phyloP scores from a whole-genome alignment of 2,329 filamentous ascomycete genomes.

The Sphaceloma murrayae region DNA sequence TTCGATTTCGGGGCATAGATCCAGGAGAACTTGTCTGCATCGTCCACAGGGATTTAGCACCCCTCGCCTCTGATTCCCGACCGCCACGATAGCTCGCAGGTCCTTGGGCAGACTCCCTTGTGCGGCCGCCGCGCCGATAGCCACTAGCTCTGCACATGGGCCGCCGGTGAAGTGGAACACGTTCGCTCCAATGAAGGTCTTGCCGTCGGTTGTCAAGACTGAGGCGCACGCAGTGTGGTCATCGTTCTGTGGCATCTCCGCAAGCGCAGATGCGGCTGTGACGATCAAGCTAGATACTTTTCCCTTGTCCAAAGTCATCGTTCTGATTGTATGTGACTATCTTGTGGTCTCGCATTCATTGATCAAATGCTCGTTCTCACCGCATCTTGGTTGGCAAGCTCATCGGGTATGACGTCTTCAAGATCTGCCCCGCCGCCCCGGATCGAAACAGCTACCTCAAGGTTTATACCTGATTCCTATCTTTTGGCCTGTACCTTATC shows the following conservation, averaged over 20 bases:
- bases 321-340: no score
- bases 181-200: background rate
- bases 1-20: slow-evolving; percentile 2
- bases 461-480: background rate
- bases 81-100: background rate
- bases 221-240: background rate
- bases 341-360: no score
- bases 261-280: no score
- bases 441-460: background rate
- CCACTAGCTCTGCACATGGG: slow-evolving; percentile 4
- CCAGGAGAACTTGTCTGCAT: background rate
- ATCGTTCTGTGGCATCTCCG: background rate
- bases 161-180: slow-evolving; percentile 7
- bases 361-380: no score
- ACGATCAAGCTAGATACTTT: no score
- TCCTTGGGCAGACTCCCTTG: background rate
- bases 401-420: slow-evolving; percentile 10
- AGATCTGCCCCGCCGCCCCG: slow-evolving; percentile 10
- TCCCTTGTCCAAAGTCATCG: no score
- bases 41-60: slow-evolving; percentile 6
- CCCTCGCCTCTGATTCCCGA: background rate
- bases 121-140: background rate
- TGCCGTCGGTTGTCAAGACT: background rate
- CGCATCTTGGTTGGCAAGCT: no score
- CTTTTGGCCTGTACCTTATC: background rate